Conservation (phyloP, 2,329 filamentous ascomycete genomes). For the Pyrenophora tritici-repentis region DNA sequence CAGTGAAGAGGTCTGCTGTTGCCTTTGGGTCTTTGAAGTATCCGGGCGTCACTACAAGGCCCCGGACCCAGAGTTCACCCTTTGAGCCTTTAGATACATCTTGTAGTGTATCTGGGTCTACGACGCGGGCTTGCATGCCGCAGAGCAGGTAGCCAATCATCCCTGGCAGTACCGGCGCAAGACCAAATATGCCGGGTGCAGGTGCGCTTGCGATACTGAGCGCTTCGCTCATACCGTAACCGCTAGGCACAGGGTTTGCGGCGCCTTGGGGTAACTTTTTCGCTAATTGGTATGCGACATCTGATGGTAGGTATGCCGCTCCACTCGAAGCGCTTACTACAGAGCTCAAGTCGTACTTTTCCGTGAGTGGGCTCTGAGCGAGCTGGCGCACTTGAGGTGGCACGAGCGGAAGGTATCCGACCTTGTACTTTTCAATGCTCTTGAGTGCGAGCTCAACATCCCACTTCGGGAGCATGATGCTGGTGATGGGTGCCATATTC, state of each 20-base stretch:
- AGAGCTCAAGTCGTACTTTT: constrained; percentile 34
- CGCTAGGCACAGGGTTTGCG: constrained; percentile 29
- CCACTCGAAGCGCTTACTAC: constrained; percentile 31
- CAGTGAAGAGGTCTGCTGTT: constrained; percentile 35
- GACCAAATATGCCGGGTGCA: constrained; percentile 33
- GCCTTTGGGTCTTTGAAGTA: constrained; percentile 38
- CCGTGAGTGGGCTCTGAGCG: constrained; percentile 31
- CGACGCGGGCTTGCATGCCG: constrained; percentile 36
- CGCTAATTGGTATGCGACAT: constrained; percentile 36
- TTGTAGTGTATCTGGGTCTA: constrained; percentile 32
- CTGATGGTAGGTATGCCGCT: constrained; percentile 37
- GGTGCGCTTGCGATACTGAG: constrained; percentile 34
- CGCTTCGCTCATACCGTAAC: constrained; percentile 39
- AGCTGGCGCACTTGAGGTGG: constrained; percentile 37
- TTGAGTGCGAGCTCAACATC: constrained; percentile 31
- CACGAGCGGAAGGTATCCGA: constrained; percentile 34
- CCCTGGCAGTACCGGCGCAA: constrained; percentile 25
- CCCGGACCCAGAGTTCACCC: constrained; percentile 37
- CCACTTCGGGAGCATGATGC: constrained; percentile 36
- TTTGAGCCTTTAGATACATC: constrained; percentile 31
- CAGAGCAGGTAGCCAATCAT: constrained; percentile 38
- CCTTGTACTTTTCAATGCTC: constrained; percentile 34
- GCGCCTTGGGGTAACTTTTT: constrained; percentile 34
- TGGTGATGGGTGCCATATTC: constrained; percentile 30
- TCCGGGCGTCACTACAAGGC: constrained; percentile 37